These are phyloP conservation scores for Penicillium glabrum DNA, from an alignment of 2,329 filamentous ascomycete species.

Conservation along the genomic window DNA sequence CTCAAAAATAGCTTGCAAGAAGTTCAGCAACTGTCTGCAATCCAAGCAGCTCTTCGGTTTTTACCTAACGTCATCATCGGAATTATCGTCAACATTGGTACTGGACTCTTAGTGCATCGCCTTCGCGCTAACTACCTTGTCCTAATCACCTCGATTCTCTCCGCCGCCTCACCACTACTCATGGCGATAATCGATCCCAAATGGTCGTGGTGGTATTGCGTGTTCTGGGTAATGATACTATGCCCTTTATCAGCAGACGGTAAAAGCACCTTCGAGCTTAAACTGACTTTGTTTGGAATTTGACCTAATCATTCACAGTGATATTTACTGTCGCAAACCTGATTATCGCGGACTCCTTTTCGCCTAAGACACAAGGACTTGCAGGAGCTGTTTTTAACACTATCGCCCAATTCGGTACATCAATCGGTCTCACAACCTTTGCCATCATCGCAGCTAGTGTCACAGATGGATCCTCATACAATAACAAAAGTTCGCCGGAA, in stretches of 20 bases:
- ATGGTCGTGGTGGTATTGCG: conserved; percentile 50
- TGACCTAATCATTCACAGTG: conserved; percentile 23
- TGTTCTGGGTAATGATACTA: conserved; percentile 46
- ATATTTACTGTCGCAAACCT: conserved; percentile 59
- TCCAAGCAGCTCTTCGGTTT: conserved; percentile 49
- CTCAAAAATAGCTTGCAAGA: conserved; percentile 49
- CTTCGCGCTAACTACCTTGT: conserved; percentile 47
- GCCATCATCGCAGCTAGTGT: conserved; percentile 48
- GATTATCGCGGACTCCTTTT: conserved; percentile 56
- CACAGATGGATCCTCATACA: conserved; percentile 38
- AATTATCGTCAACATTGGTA: conserved; percentile 44
- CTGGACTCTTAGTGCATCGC: conserved; percentile 48
- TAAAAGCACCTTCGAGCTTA: not conserved
- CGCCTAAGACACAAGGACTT: conserved; percentile 57
- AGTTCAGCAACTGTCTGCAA: conserved; percentile 47
- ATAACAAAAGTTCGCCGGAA: conserved; percentile 18
- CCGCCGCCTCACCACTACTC: conserved; percentile 41
- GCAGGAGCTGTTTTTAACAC: conserved; percentile 65
- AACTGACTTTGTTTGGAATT: not conserved
- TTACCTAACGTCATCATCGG: conserved; percentile 45
- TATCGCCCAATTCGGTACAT: conserved; percentile 55
- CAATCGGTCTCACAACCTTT: conserved; percentile 53
- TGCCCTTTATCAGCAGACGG: conserved; percentile 46
- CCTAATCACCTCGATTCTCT: conserved; percentile 36
- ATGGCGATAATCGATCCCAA: conserved; percentile 48